Conservation (phyloP, 768 basidiomycete species). For the Cystoderma amianthinum region DNA sequence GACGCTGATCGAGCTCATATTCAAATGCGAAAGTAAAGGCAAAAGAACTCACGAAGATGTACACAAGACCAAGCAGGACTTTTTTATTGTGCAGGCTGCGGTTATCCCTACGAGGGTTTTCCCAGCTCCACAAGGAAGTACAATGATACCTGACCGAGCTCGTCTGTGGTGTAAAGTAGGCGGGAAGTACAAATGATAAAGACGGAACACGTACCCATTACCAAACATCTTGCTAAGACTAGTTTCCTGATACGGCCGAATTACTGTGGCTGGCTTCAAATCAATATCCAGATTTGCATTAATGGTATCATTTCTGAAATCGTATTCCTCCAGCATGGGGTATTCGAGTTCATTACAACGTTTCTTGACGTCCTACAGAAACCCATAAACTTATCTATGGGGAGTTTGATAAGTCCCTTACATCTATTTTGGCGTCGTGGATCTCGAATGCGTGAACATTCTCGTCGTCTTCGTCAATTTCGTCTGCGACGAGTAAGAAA, state of each 20-base stretch:
- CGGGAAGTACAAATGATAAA: neutral
- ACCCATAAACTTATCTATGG: no score
- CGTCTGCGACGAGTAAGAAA: conserved; percentile 61
- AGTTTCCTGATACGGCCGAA: conserved; percentile 98
- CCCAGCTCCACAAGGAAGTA: conserved; percentile 96
- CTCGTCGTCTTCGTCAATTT: conserved; percentile 96
- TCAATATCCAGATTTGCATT: conserved; percentile 98
- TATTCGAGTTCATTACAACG: conserved; percentile 96
- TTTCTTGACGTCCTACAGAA: conserved; percentile 81
- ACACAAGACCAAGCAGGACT: conserved; percentile 94
- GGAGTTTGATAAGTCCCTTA: no score
- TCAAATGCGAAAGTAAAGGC: neutral
- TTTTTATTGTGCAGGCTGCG: conserved; percentile 98
- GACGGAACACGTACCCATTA: conserved; percentile 88
- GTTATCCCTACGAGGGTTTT: conserved; percentile 99
- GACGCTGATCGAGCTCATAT: conserved; percentile 38
- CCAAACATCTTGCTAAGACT: conserved; percentile 99
- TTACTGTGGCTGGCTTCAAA: conserved; percentile 94
- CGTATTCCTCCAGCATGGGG: conserved; percentile 98
- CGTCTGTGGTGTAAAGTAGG: conserved; percentile 42
- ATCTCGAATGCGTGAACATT: conserved; percentile 98
- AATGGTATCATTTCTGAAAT: conserved; percentile 94
- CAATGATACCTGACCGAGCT: conserved; percentile 96
- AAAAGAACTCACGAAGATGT: conserved; percentile 81
- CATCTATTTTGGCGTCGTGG: conserved; percentile 89